phyloP scores from a whole-genome alignment of 2,329 filamentous ascomycete genomes.

The Cladosporium sp. region DNA sequence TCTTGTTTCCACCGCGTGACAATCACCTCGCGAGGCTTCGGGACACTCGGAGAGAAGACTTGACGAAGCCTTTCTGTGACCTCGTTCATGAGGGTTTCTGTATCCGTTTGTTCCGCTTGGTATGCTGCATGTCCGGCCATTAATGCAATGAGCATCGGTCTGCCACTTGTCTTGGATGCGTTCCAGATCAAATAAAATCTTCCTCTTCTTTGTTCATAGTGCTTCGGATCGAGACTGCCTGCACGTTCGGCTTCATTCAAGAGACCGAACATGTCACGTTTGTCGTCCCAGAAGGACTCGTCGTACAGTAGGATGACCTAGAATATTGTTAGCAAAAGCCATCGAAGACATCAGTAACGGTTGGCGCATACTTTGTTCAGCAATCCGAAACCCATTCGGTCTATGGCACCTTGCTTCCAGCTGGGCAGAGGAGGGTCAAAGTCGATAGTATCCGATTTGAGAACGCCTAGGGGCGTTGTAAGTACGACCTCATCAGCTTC shows the following conservation, averaged over 20 bases:
- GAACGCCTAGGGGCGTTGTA: conserved; percentile 82
- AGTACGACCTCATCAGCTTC: conserved; percentile 89
- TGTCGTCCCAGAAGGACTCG: conserved; percentile 82
- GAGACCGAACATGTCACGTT: conserved; percentile 89
- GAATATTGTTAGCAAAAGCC: conserved; percentile 14
- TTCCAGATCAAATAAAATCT: conserved; percentile 99
- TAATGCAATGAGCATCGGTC: conserved; percentile 78
- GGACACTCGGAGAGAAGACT: conserved; percentile 65
- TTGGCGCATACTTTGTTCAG: conserved; percentile 68
- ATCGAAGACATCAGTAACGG: background rate
- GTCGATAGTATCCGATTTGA: conserved; percentile 75
- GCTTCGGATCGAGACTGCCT: conserved; percentile 69
- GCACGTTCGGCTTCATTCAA: conserved; percentile 67
- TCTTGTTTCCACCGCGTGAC: conserved; percentile 92
- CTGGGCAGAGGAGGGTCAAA: conserved; percentile 87
- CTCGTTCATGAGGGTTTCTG: conserved; percentile 72
- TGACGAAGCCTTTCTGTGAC: conserved; percentile 72
- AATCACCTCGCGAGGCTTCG: conserved; percentile 76
- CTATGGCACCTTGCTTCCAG: conserved; percentile 77
- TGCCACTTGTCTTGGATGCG: conserved; percentile 79
- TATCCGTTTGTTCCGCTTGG: conserved; percentile 72
- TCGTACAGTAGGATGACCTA: conserved; percentile 79
- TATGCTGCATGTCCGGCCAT: conserved; percentile 95
- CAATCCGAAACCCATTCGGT: conserved; percentile 83
- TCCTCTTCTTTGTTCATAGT: conserved; percentile 76